These are phyloP conservation scores for Pelargonium nanum DNA, from an alignment of 345 rosid genomes.

Conservation along the genomic window DNA sequence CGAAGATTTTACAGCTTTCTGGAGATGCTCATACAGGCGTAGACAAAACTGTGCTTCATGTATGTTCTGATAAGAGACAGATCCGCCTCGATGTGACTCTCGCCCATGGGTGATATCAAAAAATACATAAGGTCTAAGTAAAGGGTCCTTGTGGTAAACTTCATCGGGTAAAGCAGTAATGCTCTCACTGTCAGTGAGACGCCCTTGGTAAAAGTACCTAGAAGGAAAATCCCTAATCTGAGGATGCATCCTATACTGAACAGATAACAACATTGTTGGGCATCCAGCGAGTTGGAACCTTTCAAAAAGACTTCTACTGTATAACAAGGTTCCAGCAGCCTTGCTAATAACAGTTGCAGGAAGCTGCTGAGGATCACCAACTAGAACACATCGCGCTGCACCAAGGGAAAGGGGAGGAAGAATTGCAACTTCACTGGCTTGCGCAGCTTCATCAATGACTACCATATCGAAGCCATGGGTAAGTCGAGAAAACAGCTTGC, in stretches of 20 bases:
- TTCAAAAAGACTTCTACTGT: slow-evolving; percentile 96
- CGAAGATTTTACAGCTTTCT: slow-evolving; percentile 54
- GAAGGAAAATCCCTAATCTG: slow-evolving; percentile 97
- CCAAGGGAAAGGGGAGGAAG: slow-evolving; percentile 97
- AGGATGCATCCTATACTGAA: slow-evolving; percentile 98
- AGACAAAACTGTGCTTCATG: slow-evolving; percentile 94
- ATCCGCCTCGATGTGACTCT: slow-evolving; percentile 94
- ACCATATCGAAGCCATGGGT: slow-evolving; percentile 99
- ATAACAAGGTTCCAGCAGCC: slow-evolving; percentile 89
- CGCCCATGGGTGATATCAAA: slow-evolving; percentile 88
- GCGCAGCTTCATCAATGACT: slow-evolving; percentile 98
- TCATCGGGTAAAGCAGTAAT: slow-evolving; percentile 69
- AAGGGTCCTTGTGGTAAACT: slow-evolving; percentile 69
- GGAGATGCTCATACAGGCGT: slow-evolving; percentile 83
- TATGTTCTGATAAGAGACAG: slow-evolving; percentile 85
- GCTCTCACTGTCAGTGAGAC: slow-evolving; percentile 92
- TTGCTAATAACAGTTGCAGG: slow-evolving; percentile 99
- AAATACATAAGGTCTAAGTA: slow-evolving; percentile 79
- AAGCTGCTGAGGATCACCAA: slow-evolving; percentile 99
- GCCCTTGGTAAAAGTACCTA: slow-evolving; percentile 89
- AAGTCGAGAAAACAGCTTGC: slow-evolving; percentile 89
- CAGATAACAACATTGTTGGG: slow-evolving; percentile 89
- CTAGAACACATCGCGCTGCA: slow-evolving; percentile 96
- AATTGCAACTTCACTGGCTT: slow-evolving; percentile 92
- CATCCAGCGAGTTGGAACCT: slow-evolving; percentile 98